Percentiles rank a stretch among this genome's conserved stretches.
These are phyloP conservation scores for Pilatotrama ljubarskyi DNA, from an alignment of 768 basidiomycete species.

Conservation along the genomic window DNA sequence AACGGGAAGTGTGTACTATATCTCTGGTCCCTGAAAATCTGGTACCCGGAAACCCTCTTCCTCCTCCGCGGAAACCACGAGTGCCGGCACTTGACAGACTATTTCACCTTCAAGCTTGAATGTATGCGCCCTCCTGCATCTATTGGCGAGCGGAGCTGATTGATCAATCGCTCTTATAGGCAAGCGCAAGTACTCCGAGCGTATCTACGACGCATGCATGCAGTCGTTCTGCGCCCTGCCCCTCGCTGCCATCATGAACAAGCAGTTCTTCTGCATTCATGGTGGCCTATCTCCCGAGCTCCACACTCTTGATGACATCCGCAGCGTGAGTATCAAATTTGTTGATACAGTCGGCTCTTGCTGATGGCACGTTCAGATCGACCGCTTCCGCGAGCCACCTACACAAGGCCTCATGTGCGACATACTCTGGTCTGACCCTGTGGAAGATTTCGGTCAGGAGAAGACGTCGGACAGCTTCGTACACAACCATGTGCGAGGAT, in stretches of 20 bases:
- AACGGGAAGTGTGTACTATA: constrained; percentile 86
- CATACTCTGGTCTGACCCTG: constrained; percentile 96
- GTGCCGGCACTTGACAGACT: constrained; percentile 97
- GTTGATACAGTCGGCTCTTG: neutral
- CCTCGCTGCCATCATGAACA: constrained; percentile 98
- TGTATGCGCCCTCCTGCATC: constrained; percentile 52
- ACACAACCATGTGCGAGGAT: constrained; percentile 96
- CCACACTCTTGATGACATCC: constrained; percentile 92
- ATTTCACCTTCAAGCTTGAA: constrained; percentile 99
- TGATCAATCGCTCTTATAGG: constrained; percentile 46
- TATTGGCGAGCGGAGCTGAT: neutral
- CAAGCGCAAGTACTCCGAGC: constrained; percentile 98
- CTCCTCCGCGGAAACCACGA: constrained; percentile 98
- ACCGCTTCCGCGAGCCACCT: constrained; percentile 97
- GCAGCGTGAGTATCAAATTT: constrained; percentile 54
- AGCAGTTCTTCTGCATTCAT: constrained; percentile 98
- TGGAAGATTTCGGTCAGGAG: constrained; percentile 96
- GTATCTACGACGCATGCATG: constrained; percentile 97
- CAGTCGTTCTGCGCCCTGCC: constrained; percentile 95
- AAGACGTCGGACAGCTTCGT: constrained; percentile 88
- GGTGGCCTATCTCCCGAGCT: constrained; percentile 96
- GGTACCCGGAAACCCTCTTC: constrained; percentile 97
- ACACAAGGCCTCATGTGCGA: constrained; percentile 98
- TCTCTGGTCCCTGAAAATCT: constrained; percentile 97
- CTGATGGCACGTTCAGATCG: constrained; percentile 56